Evolutionary conservation across 208 protist species (phyloP), one percentile per base, ranked within the genome.

Genomic region (Acanthamoeba castellanii): DNA sequence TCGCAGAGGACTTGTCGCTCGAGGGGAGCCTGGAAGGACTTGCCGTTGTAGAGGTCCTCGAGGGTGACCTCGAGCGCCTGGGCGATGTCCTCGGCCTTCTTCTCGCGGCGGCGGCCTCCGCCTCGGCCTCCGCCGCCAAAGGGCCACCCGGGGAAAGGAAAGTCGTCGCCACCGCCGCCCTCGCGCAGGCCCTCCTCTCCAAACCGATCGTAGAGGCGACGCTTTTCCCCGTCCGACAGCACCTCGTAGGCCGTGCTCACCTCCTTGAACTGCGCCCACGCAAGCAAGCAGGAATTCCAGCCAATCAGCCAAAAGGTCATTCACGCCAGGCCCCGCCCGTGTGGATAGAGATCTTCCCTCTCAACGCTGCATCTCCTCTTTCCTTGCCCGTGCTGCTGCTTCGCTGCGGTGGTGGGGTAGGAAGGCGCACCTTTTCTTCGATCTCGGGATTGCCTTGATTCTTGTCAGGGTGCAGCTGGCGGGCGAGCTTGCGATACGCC

Each of bases 31-130:
- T 99, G 99, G 94, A 98, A 97, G 7, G 98, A 98, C 95, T 99
- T 99, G 66, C 99, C 99, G 64, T 98, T 99, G 97, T 99, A 99
- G 74, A 99, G 98, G 92, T 99, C 98, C 94, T 99, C 99, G 50
- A 99, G 98, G 0, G 97, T 96, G 22, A 99, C 98, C 50, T 97
- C 96, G 47, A 99, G 96, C 72, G 98, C 97, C 92, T 99, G 98
- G 45, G 98, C 97, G 94, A 99, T 98, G 95, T 99, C 98, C 95
- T 99, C 99, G 4, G 78, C 78, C 45, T 87, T 87, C 78, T 87
- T 87, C 20, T 87, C 78, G 18, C 78, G 70, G 34, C 70, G 70
- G 16, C 34, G 37, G 2, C 45, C 50, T 14, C 78, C 25, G n/a
- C n/a, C n/a, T n/a, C n/a, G n/a, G n/a, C n/a, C n/a, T 13, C 45